Evolutionary conservation across 495 filamentous ascomycete genomes (phyloP).

Genomic region (Aspergillus incahuasiensis): DNA sequence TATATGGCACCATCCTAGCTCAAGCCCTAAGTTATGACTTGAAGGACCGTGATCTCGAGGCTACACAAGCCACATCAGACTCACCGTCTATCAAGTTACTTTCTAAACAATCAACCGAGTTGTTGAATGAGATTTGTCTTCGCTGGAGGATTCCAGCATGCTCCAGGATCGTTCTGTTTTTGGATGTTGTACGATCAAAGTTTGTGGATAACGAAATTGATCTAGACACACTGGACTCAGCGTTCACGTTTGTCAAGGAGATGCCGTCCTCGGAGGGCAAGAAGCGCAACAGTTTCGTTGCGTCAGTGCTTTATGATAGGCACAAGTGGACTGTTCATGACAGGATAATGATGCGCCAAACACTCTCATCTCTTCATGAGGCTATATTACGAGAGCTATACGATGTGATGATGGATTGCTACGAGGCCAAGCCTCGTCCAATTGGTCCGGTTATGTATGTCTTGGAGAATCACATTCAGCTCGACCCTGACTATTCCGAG

Average conservation of each 20-base stretch:
- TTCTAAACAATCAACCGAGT: conserved; percentile 74
- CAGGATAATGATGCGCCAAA: conserved; percentile 66
- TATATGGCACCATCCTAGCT: conserved; percentile 72
- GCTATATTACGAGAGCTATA: conserved; percentile 83
- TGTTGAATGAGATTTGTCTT: conserved; percentile 78
- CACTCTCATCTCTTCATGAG: conserved; percentile 72
- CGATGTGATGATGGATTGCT: conserved; percentile 79
- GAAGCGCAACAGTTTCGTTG: conserved; percentile 44
- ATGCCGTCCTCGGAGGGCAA: conserved; percentile 50
- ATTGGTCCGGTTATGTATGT: conserved; percentile 79
- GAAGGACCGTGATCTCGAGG: conserved; percentile 51
- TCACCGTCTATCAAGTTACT: conserved; percentile 59
- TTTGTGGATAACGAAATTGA: conserved; percentile 82
- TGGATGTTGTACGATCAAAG: conserved; percentile 81
- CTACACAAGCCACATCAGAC: conserved; percentile 48
- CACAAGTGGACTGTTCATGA: conserved; percentile 78
- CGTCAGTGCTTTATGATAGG: conserved; percentile 51
- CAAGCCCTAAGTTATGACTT: conserved; percentile 69
- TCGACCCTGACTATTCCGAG: conserved; percentile 69
- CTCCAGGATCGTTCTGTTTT: conserved; percentile 71
- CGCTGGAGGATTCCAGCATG: conserved; percentile 89
- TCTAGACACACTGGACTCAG: conserved; percentile 73
- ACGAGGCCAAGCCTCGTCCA: conserved; percentile 74
- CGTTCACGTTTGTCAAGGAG: conserved; percentile 77
- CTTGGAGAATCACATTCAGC: conserved; percentile 75